These are phyloP conservation scores for Dissophora globulifera DNA, from an alignment of 192 early-diverging fungal species.

Conservation along the genomic window DNA sequence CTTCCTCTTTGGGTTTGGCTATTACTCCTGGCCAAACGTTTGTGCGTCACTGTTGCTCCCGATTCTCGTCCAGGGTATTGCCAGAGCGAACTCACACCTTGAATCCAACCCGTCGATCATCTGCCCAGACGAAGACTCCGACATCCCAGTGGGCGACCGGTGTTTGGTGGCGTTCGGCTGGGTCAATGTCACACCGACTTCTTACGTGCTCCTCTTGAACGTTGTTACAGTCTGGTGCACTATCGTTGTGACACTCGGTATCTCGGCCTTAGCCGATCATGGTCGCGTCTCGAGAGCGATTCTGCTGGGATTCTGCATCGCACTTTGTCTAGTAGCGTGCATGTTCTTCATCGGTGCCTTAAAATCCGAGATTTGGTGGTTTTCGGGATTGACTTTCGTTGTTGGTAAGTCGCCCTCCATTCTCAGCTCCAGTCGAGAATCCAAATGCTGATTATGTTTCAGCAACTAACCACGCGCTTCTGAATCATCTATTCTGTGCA, in stretches of 20 bases:
- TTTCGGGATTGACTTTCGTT: conserved; percentile 19
- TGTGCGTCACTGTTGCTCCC: conserved; percentile 38
- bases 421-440: no score
- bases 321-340: conserved; percentile 27
- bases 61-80: conserved; percentile 35
- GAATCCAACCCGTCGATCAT: conserved; percentile 19
- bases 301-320: conserved; percentile 23
- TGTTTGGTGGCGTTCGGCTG: conserved; percentile 44
- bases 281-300: conserved; percentile 30
- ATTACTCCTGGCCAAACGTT: conserved; percentile 33
- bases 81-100: conserved; percentile 18
- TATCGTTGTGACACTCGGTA: conserved; percentile 36
- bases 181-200: conserved; percentile 37
- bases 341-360: conserved; percentile 43
- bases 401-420: conserved; percentile 19
- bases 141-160: conserved; percentile 29
- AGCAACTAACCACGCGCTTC: no score
- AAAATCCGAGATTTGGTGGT: conserved; percentile 28
- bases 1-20: conserved; percentile 46
- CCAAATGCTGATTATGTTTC: no score
- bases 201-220: conserved; percentile 36
- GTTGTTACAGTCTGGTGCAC: conserved; percentile 45
- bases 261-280: conserved; percentile 55
- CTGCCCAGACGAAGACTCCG: conserved; percentile 15
- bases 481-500: no score